Conservation (phyloP, 139 green algal species). For the Axilococcus clingmanii region DNA sequence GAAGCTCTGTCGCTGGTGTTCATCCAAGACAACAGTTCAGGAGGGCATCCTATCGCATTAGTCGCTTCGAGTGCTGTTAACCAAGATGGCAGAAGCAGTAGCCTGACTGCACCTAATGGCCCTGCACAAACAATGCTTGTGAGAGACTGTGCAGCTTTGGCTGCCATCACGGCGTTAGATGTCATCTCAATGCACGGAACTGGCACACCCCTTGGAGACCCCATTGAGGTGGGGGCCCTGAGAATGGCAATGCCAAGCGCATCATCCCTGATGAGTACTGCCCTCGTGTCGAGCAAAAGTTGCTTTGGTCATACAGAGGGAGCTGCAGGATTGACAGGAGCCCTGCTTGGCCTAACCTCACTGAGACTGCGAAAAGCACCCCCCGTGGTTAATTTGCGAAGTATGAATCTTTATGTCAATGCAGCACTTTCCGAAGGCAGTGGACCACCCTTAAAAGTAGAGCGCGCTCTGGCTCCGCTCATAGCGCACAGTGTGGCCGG, state of each 20-base stretch:
- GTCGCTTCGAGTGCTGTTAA: slow-evolving; percentile 18
- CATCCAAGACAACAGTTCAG: slow-evolving; percentile 7
- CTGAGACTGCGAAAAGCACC: slow-evolving; percentile 23
- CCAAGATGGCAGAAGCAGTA: slow-evolving; percentile 32
- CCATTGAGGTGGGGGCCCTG: slow-evolving; percentile 35
- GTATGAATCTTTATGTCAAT: slow-evolving; percentile 5
- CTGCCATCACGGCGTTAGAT: not conserved
- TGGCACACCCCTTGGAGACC: slow-evolving; percentile 37
- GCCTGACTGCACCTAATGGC: slow-evolving; percentile 39
- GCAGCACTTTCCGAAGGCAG: not conserved
- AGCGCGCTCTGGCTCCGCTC: slow-evolving; percentile 5
- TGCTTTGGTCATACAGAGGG: slow-evolving; percentile 48
- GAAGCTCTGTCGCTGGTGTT: slow-evolving; percentile 61
- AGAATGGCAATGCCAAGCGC: slow-evolving; percentile 1
- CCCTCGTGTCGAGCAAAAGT: not conserved
- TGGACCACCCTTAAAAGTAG: slow-evolving; percentile 32
- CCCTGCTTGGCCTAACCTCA: slow-evolving; percentile 35
- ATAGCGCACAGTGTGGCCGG: slow-evolving; percentile 35
- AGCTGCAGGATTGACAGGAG: slow-evolving; percentile 44
- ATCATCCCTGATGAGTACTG: not conserved
- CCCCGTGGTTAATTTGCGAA: slow-evolving; percentile 18
- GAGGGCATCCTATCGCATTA: not conserved
- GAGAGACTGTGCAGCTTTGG: slow-evolving; percentile 6
- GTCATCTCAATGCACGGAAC: slow-evolving; percentile 32
- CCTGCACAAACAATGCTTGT: slow-evolving; percentile 37